Evolutionary conservation across 2,329 filamentous ascomycete genomes (phyloP), one percentile per base, ranked within the genome.

Genomic region (Phialophora expanda): DNA sequence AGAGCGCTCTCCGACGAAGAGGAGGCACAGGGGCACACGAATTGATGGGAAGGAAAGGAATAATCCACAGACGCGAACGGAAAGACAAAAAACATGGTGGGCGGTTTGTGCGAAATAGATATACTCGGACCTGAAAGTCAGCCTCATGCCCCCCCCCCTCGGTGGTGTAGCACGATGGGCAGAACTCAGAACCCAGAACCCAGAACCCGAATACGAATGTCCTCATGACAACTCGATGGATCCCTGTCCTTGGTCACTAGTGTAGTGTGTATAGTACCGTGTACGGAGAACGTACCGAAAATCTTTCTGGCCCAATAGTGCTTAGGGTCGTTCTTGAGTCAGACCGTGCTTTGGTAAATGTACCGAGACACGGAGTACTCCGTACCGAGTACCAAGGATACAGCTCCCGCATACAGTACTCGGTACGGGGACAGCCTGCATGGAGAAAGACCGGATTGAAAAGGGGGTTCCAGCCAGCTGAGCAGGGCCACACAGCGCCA

Each of bases 191-290:
- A 24, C 24, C 3, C 24, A 24, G n/a, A n/a, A n/a, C n/a, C n/a
- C n/a, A n/a, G n/a, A 66, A 66, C 44, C 51, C 64, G 64, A 59
- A 66, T 66, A 66, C 59, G 64, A 57, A 32, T 26, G 28, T 17
- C 22, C 48, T 44, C 26, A 32, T 44, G 30, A 2, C 11, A 24
- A 20, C 9, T 8, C 26, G 44, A 22, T 17, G 11, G 30, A 46
- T 7, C 62, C 62, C 46, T 12, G 48, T 55, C 62, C 62, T 30
- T 54, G 44, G 9, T 22, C 2, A 30, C 30, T 30, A 24, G 17
- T 24, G 22, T 28, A n/a, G 24, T n/a, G 44, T 34, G 24, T 24
- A 24, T 24, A 24, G 24, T 24, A 24, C 24, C 2, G 24, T 2
- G 24, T 24, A 24, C 24, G 24, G 24, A 24, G 24, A 3, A 24